These are phyloP conservation scores for Clonostachys sp. DNA, from an alignment of 2,329 filamentous ascomycete genomes.

Conservation along the genomic window DNA sequence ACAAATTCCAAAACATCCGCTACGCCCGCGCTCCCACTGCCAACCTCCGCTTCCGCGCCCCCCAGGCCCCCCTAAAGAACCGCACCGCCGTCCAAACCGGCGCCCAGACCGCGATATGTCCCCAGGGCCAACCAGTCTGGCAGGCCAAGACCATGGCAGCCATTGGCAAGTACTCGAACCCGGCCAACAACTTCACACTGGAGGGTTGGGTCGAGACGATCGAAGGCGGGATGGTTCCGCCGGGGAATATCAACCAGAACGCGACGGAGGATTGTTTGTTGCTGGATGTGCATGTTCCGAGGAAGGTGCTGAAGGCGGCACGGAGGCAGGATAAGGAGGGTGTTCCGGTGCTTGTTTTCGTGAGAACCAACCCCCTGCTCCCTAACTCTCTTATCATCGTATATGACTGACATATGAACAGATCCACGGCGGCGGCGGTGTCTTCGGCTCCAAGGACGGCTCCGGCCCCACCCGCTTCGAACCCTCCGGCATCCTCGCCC, in stretches of 20 bases:
- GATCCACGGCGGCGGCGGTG: slow-evolving; percentile 29
- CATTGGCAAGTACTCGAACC: slow-evolving; percentile 4
- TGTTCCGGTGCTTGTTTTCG: slow-evolving; percentile 12
- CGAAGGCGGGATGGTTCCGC: not conserved
- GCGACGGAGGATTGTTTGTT: slow-evolving; percentile 31
- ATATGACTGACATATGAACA: slow-evolving; percentile 5
- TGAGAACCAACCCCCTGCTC: not conserved
- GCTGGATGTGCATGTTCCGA: slow-evolving; percentile 32
- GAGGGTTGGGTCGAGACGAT: slow-evolving; percentile 2
- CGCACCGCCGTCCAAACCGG: slow-evolving; percentile 6
- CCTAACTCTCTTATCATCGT: not conserved
- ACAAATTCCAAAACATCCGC: slow-evolving; percentile 15
- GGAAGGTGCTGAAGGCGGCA: slow-evolving; percentile 14
- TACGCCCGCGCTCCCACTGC: slow-evolving; percentile 10
- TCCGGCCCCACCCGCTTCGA: slow-evolving; percentile 13
- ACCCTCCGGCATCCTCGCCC: slow-evolving; percentile 15
- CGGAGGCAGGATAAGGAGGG: slow-evolving; percentile 11
- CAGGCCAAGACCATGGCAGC: not conserved
- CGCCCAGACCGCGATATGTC: slow-evolving; percentile 6
- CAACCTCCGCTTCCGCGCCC: slow-evolving; percentile 11
- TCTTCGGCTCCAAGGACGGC: slow-evolving; percentile 19
- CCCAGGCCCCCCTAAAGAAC: slow-evolving; percentile 2
- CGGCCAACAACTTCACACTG: slow-evolving; percentile 1
- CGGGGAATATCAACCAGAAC: slow-evolving; percentile 5
- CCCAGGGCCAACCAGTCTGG: slow-evolving; percentile 6